A percentile compares a stretch with the other conserved stretches of the same genome.
Evolutionary conservation across 352 stramenopile species (phyloP).

Genomic region (Thraustotheca clavata): DNA sequence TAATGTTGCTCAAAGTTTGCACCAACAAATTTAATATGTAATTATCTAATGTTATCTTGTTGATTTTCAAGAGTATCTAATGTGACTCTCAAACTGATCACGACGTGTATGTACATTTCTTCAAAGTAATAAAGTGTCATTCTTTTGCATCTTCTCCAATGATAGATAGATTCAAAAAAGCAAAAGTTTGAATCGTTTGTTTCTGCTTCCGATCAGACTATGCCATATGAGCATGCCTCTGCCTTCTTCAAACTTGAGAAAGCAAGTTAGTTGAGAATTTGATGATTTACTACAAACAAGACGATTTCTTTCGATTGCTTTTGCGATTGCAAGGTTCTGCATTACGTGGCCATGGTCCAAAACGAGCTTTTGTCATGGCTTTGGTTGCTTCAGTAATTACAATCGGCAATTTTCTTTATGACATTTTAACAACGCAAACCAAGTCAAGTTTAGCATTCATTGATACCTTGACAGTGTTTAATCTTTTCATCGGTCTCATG

Average conservation of each 20-base stretch:
- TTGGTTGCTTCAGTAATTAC: constrained; percentile 47
- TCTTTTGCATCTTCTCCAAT: not conserved
- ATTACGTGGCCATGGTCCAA: constrained; percentile 54
- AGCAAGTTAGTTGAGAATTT: no score
- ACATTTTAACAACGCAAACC: constrained; percentile 51
- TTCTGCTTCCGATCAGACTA: no score
- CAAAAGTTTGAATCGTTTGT: no score
- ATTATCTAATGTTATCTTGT: not conserved
- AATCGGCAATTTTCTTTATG: constrained; percentile 39
- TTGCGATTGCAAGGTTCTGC: constrained; percentile 65
- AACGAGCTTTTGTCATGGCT: constrained; percentile 56
- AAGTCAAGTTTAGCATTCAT: constrained; percentile 62
- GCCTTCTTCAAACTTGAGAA: no score
- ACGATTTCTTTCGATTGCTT: constrained; percentile 44
- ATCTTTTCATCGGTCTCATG: constrained; percentile 71
- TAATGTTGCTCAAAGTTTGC: constrained; percentile 3
- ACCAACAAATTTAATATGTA: not conserved
- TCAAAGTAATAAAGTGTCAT: no score
- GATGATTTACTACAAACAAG: constrained; percentile 82
- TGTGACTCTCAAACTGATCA: no score
- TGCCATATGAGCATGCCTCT: no score
- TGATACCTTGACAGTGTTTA: constrained; percentile 78
- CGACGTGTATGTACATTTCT: no score
- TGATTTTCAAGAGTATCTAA: not conserved
- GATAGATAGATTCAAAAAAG: not conserved